Base-by-base conservation (phyloP, 257 asterid species). In the Ajuga chamaepitys region DNA sequence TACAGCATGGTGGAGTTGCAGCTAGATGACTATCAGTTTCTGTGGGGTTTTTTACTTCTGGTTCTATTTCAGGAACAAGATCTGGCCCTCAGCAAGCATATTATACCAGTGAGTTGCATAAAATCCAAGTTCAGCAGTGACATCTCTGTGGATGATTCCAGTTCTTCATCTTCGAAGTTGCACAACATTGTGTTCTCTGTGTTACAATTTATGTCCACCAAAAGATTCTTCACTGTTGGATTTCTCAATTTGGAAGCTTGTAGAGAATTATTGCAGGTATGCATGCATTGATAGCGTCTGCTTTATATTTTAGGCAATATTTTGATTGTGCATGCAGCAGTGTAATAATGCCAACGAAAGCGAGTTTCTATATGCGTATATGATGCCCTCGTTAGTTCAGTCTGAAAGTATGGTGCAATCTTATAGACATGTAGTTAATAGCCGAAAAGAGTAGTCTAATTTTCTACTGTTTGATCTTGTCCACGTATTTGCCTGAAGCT, bases 31-130 rank as follows among this genome's bases (percentile, higher is more conserved):
- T 88, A 83, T 70, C 85, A 74, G 70, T 88, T 94, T 75, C 79
- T 94, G 55, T 94, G 97, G 97, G 95, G 97, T 28, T 85, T 88
- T 61, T 74, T 88, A 62, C 84, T 88, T 55, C 78, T 94, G 76
- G 74, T 85, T 81, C 78, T 94, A 60, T 88, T 88, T 85, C 95
- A 88, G 85, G 88, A 86, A 80, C 95, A 80, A 79, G 88, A 77
- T 70, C 58, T 54, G 9, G 61, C 75, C 61, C 67, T 61, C 48
- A 52, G 71, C 61, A 72, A 77, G 70, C 71, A 72, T 64, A 73
- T 79, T 54, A 80, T 83, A 66, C 87, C 87, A 40, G 72, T 74
- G 38, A 70, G 73, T 59, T 72, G 55, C 52, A 62, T 76, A 62
- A 81, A 75, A 78, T 75, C 95, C 71, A 83, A 82, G 76, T 71